Base-by-base conservation (phyloP, 2,329 filamentous ascomycete species). In the Trichoderma lentiforme region DNA sequence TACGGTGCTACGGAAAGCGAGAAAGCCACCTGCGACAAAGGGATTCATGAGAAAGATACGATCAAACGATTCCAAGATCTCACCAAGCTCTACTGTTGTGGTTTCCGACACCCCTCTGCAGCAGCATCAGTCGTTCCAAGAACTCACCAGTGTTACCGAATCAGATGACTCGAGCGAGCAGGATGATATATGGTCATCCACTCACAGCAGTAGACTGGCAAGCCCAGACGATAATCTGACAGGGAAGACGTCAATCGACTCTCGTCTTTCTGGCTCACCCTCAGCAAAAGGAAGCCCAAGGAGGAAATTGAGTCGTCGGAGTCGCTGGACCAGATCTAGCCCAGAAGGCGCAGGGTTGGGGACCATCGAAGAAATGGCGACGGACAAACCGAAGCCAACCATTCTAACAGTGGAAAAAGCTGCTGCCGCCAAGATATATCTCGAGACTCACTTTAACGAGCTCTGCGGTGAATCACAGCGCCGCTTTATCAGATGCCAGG, bases 401-500 rank as follows among this genome's bases (percentile, higher is more conserved):
- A 78, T 83, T 12, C 58, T 76, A 30, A 97, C 94, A 0, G 91
- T 94, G 0, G 95, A 98, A 82, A 90, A 88, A 73, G 89, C 91
- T 3, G 90, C 94, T 0, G 91, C 93, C 0, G 92, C 93, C 57
- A 98, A 97, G 80, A 89, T 97, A 24, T 97, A 90, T 76, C 86
- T 98, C 11, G 96, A 98, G 80, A 93, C 90, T 0, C 89, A 95
- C 76, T 98, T 93, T 83, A 91, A 95, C 76, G 84, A 89, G n/a
- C 80, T 94, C 8, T 84, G 93, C 3, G 84, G 84, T 30, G 83
- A 83, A 3, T 82, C 85, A 2, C 75, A 78, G 11, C 61, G 77
- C 11, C 79, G 82, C 4, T 75, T 70, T n/a, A 68, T 76, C 53
- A 79, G 82, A 12, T 75, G 74, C 4, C 79, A 81, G 70, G 79